phyloP scores from a whole-genome alignment of 2,329 filamentous ascomycete species.

The Xylariaceae sp. region DNA sequence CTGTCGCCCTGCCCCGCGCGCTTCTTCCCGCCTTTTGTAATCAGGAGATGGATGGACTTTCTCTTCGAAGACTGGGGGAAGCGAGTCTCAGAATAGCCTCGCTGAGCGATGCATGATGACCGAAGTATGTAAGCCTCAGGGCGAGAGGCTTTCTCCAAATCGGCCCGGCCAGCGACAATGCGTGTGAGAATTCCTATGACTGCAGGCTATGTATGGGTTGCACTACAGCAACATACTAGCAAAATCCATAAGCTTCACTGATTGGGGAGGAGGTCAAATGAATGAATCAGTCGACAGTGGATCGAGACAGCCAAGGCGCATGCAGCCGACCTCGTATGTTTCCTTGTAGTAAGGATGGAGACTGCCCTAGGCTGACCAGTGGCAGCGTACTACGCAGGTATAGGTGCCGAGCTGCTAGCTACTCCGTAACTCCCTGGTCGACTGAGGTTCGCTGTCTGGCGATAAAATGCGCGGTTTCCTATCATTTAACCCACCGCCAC shows the following conservation, averaged over 20 bases:
- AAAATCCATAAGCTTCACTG: no score
- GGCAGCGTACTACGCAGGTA: no score
- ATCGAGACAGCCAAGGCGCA: constrained; percentile 20
- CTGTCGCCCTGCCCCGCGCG: neutral
- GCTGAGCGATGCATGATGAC: constrained; percentile 21
- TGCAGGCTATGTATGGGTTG: constrained; percentile 7
- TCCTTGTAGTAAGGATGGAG: constrained; percentile 4
- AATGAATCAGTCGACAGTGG: neutral
- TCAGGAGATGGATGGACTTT: constrained; percentile 3
- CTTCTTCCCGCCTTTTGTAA: neutral
- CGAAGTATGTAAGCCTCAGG: constrained; percentile 15
- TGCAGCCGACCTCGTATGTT: constrained; percentile 24
- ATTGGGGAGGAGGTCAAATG: neutral
- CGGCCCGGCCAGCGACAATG: constrained; percentile 17
- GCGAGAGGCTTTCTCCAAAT: constrained; percentile 17
- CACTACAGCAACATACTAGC: no score
- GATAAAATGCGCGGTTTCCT: neutral
- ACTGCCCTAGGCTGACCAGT: constrained; percentile 6
- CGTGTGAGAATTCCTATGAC: constrained; percentile 16
- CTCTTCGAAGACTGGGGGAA: constrained; percentile 1
- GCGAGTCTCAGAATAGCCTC: constrained; percentile 8
- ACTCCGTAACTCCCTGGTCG: no score
- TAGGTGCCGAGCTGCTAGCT: no score
- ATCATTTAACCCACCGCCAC: neutral
- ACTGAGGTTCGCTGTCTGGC: constrained; percentile 1